Base-by-base conservation (phyloP, 1,284 basidiomycete species). In the Marasmius oreades region DNA sequence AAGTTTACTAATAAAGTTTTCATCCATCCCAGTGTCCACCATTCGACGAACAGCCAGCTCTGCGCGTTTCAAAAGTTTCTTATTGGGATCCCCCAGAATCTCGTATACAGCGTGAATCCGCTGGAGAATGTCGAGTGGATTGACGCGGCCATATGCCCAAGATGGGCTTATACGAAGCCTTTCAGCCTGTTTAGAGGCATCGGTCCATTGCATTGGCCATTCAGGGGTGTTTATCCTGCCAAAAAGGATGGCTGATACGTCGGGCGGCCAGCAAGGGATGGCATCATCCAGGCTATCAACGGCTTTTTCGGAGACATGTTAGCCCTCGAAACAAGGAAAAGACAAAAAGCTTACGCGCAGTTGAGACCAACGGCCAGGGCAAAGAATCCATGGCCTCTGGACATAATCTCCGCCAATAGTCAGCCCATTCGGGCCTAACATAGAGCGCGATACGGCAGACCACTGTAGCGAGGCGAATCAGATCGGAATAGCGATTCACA, bases 331-430 rank as follows among this genome's bases (percentile, higher is more conserved):
- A 10, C 45, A 34, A 53, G 52, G 10, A 53, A 45, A 8, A 37
- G 10, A 10, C 23, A 14, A 52, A 12, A 22, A 37, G 37, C 78
- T 57, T 63, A 84, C 85, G 67, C 54, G 74, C 68, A 31, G 66
- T 69, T 2, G 72, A 63, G 34, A 78, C 72, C 7, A 77, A 71
- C 2, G 81, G 80, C 89, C 89, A 91, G 24, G 58, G 51, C 36
- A 53, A 46, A 20, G 70, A 66, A 28, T 74, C 68, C 61, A 78
- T 70, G 20, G 78, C 77, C 46, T 79, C 76, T 0, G 92, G 90
- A 63, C 84, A 82, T 26, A 92, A 71, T 6, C 92, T 79, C 61
- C 86, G 86, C 90, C 92, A 93, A 66, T 93, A 94, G 68, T 96
- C 93, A 1, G 83, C 80, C 91, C 93, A 97, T 64, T 92, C 90